Evolutionary conservation across 2,329 filamentous ascomycete species (phyloP).

Genomic region (Raffaelea deltoideospora): DNA sequence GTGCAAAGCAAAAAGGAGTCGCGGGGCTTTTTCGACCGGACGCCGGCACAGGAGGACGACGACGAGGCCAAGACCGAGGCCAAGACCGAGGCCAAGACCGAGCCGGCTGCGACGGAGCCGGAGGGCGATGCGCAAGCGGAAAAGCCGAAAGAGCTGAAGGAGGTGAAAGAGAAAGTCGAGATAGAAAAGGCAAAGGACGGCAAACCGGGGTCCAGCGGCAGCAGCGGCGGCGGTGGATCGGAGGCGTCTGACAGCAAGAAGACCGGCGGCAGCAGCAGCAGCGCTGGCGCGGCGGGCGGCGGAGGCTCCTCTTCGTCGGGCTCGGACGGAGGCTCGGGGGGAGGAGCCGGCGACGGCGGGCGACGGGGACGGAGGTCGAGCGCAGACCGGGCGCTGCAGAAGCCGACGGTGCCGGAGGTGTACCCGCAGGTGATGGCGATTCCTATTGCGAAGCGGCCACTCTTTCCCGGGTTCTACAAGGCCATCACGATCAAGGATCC

Average conservation of each 20-base stretch:
- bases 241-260: conserved; percentile 23
- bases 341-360: conserved; percentile 43
- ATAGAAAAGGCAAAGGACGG: conserved; percentile 4
- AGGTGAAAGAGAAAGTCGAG: too few relatives aligned
- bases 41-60: conserved; percentile 3
- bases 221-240: conserved; percentile 22
- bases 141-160: conserved; percentile 1
- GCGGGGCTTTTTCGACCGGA: conserved; percentile 10
- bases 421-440: conserved; percentile 98
- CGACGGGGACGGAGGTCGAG: conserved; percentile 56
- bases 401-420: conserved; percentile 80
- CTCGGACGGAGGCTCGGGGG: conserved; percentile 29
- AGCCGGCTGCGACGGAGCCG: neutral
- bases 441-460: conserved; percentile 79
- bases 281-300: conserved; percentile 16
- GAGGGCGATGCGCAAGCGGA: conserved; percentile 1
- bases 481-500: conserved; percentile 92
- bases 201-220: conserved; percentile 16
- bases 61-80: conserved; percentile 8
- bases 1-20: conserved; percentile 8
- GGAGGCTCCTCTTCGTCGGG: conserved; percentile 27
- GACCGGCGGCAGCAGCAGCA: conserved; percentile 28
- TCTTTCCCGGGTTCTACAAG: conserved; percentile 98
- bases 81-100: conserved; percentile 2
- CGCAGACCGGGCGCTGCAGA: conserved; percentile 61